These are phyloP conservation scores for Zygnema cylindricum DNA, from an alignment of 139 green algal species.

Conservation along the genomic window DNA sequence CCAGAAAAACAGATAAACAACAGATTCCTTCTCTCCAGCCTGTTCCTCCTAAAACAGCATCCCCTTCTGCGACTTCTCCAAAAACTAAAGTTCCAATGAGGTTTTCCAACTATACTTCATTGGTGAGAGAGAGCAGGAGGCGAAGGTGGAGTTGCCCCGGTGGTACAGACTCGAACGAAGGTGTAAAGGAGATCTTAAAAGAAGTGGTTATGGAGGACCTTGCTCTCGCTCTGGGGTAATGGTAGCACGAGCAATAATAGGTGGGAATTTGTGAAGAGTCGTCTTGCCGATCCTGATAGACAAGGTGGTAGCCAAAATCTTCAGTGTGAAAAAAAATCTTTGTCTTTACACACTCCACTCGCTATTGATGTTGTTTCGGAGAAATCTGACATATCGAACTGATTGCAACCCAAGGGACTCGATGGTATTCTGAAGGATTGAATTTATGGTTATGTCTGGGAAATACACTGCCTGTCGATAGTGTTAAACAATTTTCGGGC, in stretches of 20 bases:
- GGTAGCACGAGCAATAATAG: background rate
- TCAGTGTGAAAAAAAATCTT: too few species aligned
- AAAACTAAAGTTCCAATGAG: background rate
- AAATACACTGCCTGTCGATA: too few species aligned
- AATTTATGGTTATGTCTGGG: too few species aligned
- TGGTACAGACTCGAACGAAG: background rate
- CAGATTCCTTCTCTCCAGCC: background rate
- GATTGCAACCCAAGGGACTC: too few species aligned
- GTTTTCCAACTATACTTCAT: background rate
- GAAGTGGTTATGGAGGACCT: background rate
- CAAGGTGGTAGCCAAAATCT: too few species aligned
- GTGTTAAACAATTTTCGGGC: too few species aligned
- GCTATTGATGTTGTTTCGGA: too few species aligned
- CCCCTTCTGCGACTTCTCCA: background rate
- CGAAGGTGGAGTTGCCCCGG: background rate
- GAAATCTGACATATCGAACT: too few species aligned
- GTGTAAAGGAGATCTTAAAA: background rate
- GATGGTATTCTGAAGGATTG: too few species aligned
- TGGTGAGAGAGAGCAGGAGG: background rate
- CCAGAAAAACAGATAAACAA: background rate
- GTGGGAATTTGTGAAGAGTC: background rate
- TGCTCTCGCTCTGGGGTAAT: background rate
- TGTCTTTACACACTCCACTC: too few species aligned
- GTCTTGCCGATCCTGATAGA: background rate
- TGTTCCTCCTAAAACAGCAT: background rate